phyloP scores from a whole-genome alignment of 75 land plant species.

The Cryptomeria japonica region DNA sequence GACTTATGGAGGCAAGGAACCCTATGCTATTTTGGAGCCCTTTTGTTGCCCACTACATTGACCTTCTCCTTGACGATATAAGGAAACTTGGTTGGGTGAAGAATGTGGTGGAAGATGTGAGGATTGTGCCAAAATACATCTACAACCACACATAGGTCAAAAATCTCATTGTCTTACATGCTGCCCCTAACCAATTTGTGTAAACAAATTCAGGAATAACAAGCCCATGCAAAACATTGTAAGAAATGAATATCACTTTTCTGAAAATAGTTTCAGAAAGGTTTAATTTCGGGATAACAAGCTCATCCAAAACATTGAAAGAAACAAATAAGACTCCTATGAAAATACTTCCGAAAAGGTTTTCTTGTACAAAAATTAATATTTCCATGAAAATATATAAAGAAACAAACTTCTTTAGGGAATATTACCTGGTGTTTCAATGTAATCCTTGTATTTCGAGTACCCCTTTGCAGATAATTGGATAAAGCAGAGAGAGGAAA shows the following conservation, averaged over 20 bases:
- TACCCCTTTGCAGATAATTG: constrained; percentile 41
- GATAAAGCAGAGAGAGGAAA: constrained; percentile 71
- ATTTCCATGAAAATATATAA: neutral
- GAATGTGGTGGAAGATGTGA: no score
- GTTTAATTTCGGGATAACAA: neutral
- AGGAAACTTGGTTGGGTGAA: no score
- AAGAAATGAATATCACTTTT: neutral
- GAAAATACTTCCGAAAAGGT: neutral
- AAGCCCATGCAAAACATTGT: neutral
- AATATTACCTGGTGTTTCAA: constrained; percentile 58
- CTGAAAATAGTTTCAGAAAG: neutral
- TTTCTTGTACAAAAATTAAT: neutral
- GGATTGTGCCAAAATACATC: no score
- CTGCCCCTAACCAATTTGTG: no score
- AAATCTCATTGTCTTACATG: no score
- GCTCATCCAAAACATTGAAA: neutral
- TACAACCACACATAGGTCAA: no score
- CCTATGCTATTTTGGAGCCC: no score
- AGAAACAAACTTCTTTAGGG: neutral
- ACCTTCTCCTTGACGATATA: no score
- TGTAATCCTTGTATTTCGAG: constrained; percentile 34
- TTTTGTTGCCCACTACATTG: no score
- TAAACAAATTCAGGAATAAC: no score
- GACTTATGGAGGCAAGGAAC: no score
- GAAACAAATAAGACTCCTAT: neutral